phyloP scores from a whole-genome alignment of 495 filamentous ascomycete species.

The Chaetomium fimeti region DNA sequence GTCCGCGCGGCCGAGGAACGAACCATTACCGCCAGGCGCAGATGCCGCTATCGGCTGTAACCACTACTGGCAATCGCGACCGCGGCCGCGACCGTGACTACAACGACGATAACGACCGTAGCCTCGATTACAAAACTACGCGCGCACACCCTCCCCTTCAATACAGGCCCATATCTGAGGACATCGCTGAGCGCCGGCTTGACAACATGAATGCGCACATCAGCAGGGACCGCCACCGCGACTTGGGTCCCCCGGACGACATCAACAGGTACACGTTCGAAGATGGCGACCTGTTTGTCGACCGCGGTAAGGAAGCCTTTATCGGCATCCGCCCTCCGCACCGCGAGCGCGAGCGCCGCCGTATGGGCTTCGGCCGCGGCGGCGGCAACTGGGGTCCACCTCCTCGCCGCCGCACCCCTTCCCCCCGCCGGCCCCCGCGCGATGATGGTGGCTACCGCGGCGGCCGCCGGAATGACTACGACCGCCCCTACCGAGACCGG shows the following conservation, averaged over 20 bases:
- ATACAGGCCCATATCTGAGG: constrained; percentile 51
- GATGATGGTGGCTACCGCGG: constrained; percentile 14
- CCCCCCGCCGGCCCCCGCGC: constrained; percentile 10
- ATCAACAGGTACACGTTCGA: constrained; percentile 75
- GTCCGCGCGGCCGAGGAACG: constrained; percentile 37
- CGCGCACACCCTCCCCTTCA: constrained; percentile 38
- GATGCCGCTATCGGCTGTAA: neutral
- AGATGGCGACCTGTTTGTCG: constrained; percentile 65
- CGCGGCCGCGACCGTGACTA: constrained; percentile 1
- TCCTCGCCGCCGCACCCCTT: constrained; percentile 15
- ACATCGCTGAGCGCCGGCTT: constrained; percentile 61
- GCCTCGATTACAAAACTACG: constrained; percentile 27
- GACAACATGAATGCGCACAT: constrained; percentile 58
- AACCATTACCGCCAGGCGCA: constrained; percentile 21
- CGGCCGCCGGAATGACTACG: constrained; percentile 14
- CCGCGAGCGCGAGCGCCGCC: constrained; percentile 37
- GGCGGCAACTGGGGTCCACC: neutral
- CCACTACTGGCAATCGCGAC: neutral
- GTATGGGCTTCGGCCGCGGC: constrained; percentile 21
- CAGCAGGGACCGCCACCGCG: constrained; percentile 47
- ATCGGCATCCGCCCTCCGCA: constrained; percentile 54
- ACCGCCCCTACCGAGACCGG: constrained; percentile 4
- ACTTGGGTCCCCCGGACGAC: constrained; percentile 60
- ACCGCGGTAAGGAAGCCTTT: constrained; percentile 71
- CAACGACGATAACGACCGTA: neutral